These are phyloP conservation scores for Daldinia sp. DNA, from an alignment of 2,329 filamentous ascomycete genomes.

Conservation along the genomic window DNA sequence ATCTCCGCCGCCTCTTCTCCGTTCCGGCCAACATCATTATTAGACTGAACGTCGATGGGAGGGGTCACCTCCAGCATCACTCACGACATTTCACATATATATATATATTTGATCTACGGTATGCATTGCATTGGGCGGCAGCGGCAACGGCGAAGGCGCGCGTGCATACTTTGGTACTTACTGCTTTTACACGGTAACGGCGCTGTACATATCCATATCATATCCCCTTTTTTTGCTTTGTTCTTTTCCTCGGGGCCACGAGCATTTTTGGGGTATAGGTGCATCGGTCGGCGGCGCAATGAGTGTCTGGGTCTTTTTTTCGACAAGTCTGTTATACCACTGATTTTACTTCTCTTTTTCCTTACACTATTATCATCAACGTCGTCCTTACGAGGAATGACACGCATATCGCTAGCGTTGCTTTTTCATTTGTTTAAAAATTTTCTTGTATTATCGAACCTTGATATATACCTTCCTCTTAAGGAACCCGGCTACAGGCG, in stretches of 20 bases:
- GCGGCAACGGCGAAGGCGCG: constrained; percentile 16
- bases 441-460: constrained; percentile 16
- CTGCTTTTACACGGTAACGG: constrained; percentile 8
- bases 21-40: constrained; percentile 16
- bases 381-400: constrained; percentile 19
- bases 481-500: constrained; percentile 7
- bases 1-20: not conserved
- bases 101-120: constrained; percentile 17
- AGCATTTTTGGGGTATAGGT: constrained; percentile 20
- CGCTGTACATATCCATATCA: constrained; percentile 11
- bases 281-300: constrained; percentile 33
- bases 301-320: constrained; percentile 8
- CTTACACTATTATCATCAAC: constrained; percentile 3
- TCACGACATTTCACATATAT: constrained; percentile 23
- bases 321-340: constrained; percentile 27
- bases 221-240: constrained; percentile 3
- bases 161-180: constrained; percentile 23
- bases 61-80: constrained; percentile 10
- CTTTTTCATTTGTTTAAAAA: constrained; percentile 11
- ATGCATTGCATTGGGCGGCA: constrained; percentile 38
- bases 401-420: constrained; percentile 14
- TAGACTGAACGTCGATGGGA: constrained; percentile 1
- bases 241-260: constrained; percentile 13
- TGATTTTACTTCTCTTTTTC: not conserved
- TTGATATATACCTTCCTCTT: not conserved